Percentiles rank a stretch among this genome's conserved stretches.
These are phyloP conservation scores for Anthostomella pinea DNA, from an alignment of 2,329 filamentous ascomycete species.

Conservation along the genomic window DNA sequence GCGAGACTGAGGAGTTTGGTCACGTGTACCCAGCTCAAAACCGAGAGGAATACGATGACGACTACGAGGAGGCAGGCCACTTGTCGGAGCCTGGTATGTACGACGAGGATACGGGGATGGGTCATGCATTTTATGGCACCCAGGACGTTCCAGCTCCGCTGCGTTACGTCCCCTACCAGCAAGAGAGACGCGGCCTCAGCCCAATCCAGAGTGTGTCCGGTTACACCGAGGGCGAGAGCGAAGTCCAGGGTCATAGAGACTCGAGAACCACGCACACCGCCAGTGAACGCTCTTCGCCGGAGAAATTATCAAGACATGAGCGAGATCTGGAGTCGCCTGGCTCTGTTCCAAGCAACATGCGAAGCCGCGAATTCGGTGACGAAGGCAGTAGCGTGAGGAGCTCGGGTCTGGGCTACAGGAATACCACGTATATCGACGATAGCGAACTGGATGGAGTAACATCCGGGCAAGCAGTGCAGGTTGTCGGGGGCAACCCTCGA, in stretches of 20 bases:
- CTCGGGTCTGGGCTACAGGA: slow-evolving; percentile 54
- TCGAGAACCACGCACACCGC: slow-evolving; percentile 50
- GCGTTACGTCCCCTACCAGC: slow-evolving; percentile 66
- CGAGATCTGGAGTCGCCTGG: slow-evolving; percentile 44
- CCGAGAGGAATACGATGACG: slow-evolving; percentile 38
- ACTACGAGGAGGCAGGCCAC: slow-evolving; percentile 44
- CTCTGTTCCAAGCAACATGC: slow-evolving; percentile 54
- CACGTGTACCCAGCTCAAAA: slow-evolving; percentile 37
- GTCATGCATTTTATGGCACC: slow-evolving; percentile 52
- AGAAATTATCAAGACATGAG: slow-evolving; percentile 51
- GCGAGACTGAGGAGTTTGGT: slow-evolving; percentile 47
- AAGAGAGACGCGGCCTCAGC: slow-evolving; percentile 71
- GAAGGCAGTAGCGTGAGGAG: slow-evolving; percentile 56
- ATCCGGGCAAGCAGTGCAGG: slow-evolving; percentile 67
- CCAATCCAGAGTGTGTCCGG: slow-evolving; percentile 92
- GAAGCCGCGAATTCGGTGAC: slow-evolving; percentile 52
- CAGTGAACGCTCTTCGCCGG: slow-evolving; percentile 58
- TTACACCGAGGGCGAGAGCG: slow-evolving; percentile 68
- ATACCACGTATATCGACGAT: slow-evolving; percentile 49
- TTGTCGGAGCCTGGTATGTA: slow-evolving; percentile 33
- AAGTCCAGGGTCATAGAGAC: slow-evolving; percentile 54
- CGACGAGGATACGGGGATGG: slow-evolving; percentile 41
- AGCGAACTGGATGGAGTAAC: slow-evolving; percentile 59
- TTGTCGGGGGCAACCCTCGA: slow-evolving; percentile 69
- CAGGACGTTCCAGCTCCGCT: slow-evolving; percentile 64